phyloP scores from a whole-genome alignment of 495 filamentous ascomycete species.

The Entonaema liquescens region DNA sequence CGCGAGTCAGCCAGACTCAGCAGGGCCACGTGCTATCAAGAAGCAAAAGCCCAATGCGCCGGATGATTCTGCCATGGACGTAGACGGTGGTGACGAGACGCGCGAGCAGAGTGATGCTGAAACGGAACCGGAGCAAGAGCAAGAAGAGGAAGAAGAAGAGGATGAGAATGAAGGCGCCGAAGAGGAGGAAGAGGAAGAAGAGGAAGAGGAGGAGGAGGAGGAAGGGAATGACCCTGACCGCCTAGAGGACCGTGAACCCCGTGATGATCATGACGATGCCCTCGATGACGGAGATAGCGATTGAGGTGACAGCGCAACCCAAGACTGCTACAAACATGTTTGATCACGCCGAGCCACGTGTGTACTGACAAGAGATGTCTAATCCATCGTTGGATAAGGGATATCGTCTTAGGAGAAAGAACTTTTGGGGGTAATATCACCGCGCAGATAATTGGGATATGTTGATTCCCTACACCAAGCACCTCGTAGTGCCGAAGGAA shows the following conservation, averaged over 20 bases:
- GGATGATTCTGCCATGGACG: slow-evolving; percentile 48
- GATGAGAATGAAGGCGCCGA: slow-evolving; percentile 59
- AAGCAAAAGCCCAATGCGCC: slow-evolving; percentile 49
- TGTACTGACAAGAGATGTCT: not conserved
- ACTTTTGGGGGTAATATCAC: not conserved
- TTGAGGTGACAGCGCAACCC: slow-evolving; percentile 36
- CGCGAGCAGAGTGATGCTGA: slow-evolving; percentile 59
- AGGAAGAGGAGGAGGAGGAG: slow-evolving; percentile 53
- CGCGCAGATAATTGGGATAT: not conserved
- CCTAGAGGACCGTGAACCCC: slow-evolving; percentile 1
- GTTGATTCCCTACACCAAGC: not conserved
- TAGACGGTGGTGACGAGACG: slow-evolving; percentile 49
- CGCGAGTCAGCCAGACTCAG: slow-evolving; percentile 21
- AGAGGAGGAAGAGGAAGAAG: slow-evolving; percentile 59
- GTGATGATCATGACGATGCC: slow-evolving; percentile 69
- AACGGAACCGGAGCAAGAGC: slow-evolving; percentile 59
- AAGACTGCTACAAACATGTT: not conserved
- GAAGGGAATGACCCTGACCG: slow-evolving; percentile 46
- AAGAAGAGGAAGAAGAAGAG: slow-evolving; percentile 64
- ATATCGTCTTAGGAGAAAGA: not conserved
- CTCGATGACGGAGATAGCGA: slow-evolving; percentile 69
- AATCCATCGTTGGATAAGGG: not conserved
- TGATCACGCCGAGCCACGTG: not conserved
- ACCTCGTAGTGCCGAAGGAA: not conserved
- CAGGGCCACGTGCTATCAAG: slow-evolving; percentile 46